phyloP scores from a whole-genome alignment of 1,139 yeast species.

The Blastobotrys persicus region DNA sequence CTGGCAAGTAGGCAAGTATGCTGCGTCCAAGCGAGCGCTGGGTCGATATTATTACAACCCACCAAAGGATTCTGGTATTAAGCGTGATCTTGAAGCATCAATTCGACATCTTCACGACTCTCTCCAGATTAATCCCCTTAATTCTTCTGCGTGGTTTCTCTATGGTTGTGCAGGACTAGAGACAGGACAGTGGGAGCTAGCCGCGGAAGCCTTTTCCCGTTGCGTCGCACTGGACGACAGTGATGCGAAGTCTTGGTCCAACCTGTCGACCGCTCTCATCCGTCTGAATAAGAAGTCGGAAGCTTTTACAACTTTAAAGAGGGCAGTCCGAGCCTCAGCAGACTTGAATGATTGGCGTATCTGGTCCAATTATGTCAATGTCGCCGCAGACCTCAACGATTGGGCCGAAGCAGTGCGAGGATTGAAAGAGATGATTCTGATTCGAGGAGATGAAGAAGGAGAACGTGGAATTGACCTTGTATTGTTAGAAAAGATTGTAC shows the following conservation, averaged over 20 bases:
- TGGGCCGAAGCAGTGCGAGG: conserved; percentile 89
- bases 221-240: conserved; percentile 85
- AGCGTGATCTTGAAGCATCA: conserved; percentile 54
- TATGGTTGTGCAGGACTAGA: conserved; percentile 92
- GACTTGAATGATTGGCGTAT: conserved; percentile 78
- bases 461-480: conserved; percentile 74
- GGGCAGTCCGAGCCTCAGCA: conserved; percentile 67
- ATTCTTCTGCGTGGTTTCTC: conserved; percentile 82
- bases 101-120: conserved; percentile 73
- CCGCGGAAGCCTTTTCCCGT: conserved; percentile 90
- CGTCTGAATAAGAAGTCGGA: conserved; percentile 64
- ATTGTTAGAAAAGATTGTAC: conserved; percentile 70
- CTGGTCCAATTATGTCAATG: conserved; percentile 82
- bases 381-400: conserved; percentile 74
- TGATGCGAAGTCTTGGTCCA: conserved; percentile 90
- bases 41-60: conserved; percentile 71
- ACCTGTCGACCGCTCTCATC: conserved; percentile 77
- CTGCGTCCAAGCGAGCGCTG: conserved; percentile 82
- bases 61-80: conserved; percentile 53
- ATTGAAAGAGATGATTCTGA: conserved; percentile 56
- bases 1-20: conserved; percentile 81
- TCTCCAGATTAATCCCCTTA: conserved; percentile 70
- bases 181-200: conserved; percentile 64
- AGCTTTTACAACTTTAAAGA: conserved; percentile 78
- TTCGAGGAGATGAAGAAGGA: conserved; percentile 51